Evolutionary conservation across 805 yeast genomes (phyloP), one percentile per base, ranked within the genome.

Genomic region (Teunomyces stri): DNA sequence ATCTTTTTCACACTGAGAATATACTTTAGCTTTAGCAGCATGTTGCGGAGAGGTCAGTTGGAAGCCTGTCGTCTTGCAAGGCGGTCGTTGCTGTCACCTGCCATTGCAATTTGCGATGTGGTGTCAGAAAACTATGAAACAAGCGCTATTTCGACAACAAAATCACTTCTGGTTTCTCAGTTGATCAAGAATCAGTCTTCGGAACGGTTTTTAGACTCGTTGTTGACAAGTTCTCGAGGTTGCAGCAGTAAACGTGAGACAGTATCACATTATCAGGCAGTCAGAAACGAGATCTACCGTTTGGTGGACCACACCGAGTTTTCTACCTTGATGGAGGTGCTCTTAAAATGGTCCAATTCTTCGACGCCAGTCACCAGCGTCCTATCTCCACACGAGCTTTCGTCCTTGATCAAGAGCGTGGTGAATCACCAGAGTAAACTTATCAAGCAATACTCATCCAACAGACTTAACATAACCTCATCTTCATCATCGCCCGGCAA

Each of bases 361-460:
- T 12, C 45, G 18, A 18, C 43, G 22, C 16, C 46, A 28, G 25
- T 38, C 12, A 28, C 31, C n/a, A 28, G 40, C 4, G 35, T 47
- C 21, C 50, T 64, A 13, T 47, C 51, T 12, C 53, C 50, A 12
- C 44, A 48, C 9, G 66, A 64, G 43, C 43, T 62, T 6, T 51
- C 60, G 6, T 58, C 49, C 47, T 54, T 59, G 30, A 43, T 64
- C 29, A 42, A 49, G 18, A 28, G 41, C 10, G 33, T 65, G 3
- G 52, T 65, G 4, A 46, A 51, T 6, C 53, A 59, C 42, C 66
- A 65, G 44, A 42, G 34, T 20, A 28, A 40, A 30, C 33, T 18
- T 3, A 37, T 37, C 35, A 31, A 20, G 22, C 28, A 9, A 45
- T 44, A 11, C 22, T 16, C 16, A 12, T 21, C 33, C 13, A 16